Evolutionary conservation across 2,329 filamentous ascomycete genomes (phyloP).

Genomic region (Ophiostoma sp.): DNA sequence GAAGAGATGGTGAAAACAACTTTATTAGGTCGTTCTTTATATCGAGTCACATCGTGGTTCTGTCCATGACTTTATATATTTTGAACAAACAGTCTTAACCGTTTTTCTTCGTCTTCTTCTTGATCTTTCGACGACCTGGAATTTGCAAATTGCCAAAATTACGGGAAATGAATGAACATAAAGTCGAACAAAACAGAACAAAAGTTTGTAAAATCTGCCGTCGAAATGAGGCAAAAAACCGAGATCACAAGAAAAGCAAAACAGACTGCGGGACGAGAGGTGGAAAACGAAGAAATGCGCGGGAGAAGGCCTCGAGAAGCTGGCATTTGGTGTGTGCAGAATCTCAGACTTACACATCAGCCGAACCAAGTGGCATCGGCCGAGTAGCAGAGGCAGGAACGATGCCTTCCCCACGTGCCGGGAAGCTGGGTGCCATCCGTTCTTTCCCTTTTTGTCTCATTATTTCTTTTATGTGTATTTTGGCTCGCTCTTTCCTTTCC

Average conservation of each 20-base stretch:
- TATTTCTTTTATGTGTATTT: not conserved
- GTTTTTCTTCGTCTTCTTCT: not conserved
- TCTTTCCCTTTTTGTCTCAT: not conserved
- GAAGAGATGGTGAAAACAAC: not conserved
- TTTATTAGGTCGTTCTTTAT: not conserved
- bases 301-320: not conserved
- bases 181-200: not conserved
- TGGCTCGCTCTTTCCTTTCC: not conserved
- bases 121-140: not conserved
- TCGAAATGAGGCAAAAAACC: not conserved
- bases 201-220: not conserved
- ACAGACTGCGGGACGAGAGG: no score
- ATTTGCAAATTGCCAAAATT: conserved; percentile 1
- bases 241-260: not conserved
- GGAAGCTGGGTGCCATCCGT: not conserved
- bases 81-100: not conserved
- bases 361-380: conserved; percentile 9
- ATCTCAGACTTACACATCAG: conserved; percentile 13
- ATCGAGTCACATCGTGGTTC: not conserved
- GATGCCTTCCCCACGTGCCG: not conserved
- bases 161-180: not conserved
- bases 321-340: not conserved
- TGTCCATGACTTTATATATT: not conserved
- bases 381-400: not conserved
- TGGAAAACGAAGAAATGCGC: not conserved